Evolutionary conservation across 192 early-diverging fungal genomes (phyloP).

Genomic region (Entomortierella beljakovae): DNA sequence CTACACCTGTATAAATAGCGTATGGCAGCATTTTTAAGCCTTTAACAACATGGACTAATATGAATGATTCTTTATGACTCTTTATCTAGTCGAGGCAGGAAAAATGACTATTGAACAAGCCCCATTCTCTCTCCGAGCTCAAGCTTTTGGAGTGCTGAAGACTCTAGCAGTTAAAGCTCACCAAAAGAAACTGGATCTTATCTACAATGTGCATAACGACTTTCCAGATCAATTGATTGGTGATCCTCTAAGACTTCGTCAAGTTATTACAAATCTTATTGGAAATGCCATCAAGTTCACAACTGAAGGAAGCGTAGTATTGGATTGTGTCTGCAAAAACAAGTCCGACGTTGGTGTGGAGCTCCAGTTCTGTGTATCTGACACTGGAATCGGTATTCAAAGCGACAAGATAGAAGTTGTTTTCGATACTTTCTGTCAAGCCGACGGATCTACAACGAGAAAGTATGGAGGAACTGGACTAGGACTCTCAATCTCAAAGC

Average conservation of each 20-base stretch:
- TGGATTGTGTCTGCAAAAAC: slow-evolving; percentile 61
- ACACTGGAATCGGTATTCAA: slow-evolving; percentile 89
- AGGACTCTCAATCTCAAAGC: slow-evolving; percentile 85
- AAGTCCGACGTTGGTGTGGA: slow-evolving; percentile 57
- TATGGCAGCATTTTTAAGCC: no score
- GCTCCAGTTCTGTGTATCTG: slow-evolving; percentile 76
- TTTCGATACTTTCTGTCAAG: slow-evolving; percentile 88
- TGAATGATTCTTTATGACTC: neutral
- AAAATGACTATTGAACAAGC: slow-evolving; percentile 83
- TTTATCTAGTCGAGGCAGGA: slow-evolving; percentile 75
- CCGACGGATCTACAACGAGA: slow-evolving; percentile 84
- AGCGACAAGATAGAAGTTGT: slow-evolving; percentile 80
- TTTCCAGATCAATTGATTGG: slow-evolving; percentile 80
- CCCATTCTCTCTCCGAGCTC: slow-evolving; percentile 71
- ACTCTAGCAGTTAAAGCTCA: slow-evolving; percentile 78
- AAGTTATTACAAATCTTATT: slow-evolving; percentile 86
- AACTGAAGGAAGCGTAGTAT: slow-evolving; percentile 73
- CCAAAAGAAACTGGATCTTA: slow-evolving; percentile 79
- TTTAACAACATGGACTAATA: no score
- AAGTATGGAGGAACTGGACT: slow-evolving; percentile 91
- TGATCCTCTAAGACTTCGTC: slow-evolving; percentile 79
- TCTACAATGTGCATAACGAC: slow-evolving; percentile 73
- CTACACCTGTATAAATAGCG: neutral
- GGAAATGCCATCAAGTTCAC: slow-evolving; percentile 93
- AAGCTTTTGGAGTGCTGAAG: slow-evolving; percentile 76